These are phyloP conservation scores for Teratosphaeria gauchensis DNA, from an alignment of 2,329 filamentous ascomycete species.

Conservation along the genomic window DNA sequence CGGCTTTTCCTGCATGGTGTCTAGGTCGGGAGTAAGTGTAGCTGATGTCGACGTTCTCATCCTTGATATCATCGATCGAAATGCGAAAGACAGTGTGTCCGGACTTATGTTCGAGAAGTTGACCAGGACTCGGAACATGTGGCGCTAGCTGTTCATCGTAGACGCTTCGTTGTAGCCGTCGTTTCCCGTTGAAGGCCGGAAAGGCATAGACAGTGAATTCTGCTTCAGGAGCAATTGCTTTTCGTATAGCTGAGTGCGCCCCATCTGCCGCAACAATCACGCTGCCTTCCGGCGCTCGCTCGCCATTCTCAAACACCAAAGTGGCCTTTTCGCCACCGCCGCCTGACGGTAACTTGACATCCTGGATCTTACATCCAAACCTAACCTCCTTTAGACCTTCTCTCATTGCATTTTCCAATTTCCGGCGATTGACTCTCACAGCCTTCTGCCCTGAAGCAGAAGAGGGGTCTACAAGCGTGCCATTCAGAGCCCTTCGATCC, in stretches of 20 bases:
- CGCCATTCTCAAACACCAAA: slow-evolving; percentile 2
- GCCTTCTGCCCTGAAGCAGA: slow-evolving; percentile 3
- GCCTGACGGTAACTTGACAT: not conserved
- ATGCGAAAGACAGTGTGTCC: slow-evolving; percentile 22
- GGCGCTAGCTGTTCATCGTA: slow-evolving; percentile 8
- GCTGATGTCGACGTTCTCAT: slow-evolving; percentile 24
- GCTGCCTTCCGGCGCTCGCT: not conserved
- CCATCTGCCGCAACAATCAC: slow-evolving; percentile 31
- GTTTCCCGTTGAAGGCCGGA: slow-evolving; percentile 27
- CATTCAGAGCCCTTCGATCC: slow-evolving; percentile 23
- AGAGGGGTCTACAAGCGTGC: slow-evolving; percentile 21
- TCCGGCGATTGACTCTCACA: slow-evolving; percentile 29
- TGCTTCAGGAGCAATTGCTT: slow-evolving; percentile 16
- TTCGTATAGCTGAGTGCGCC: slow-evolving; percentile 27
- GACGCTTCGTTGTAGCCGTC: slow-evolving; percentile 12
- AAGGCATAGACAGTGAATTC: slow-evolving; percentile 27
- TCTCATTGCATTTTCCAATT: slow-evolving; percentile 26
- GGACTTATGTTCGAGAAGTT: slow-evolving; percentile 17
- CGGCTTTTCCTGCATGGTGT: slow-evolving; percentile 8
- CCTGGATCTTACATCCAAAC: slow-evolving; percentile 13
- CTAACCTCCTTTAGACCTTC: slow-evolving; percentile 29
- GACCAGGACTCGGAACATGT: slow-evolving; percentile 10
- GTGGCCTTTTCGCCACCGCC: not conserved
- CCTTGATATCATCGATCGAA: slow-evolving; percentile 21
- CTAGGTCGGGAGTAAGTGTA: slow-evolving; percentile 32